Base-by-base conservation (phyloP, 2,329 filamentous ascomycete species). In the Nemania serpens region DNA sequence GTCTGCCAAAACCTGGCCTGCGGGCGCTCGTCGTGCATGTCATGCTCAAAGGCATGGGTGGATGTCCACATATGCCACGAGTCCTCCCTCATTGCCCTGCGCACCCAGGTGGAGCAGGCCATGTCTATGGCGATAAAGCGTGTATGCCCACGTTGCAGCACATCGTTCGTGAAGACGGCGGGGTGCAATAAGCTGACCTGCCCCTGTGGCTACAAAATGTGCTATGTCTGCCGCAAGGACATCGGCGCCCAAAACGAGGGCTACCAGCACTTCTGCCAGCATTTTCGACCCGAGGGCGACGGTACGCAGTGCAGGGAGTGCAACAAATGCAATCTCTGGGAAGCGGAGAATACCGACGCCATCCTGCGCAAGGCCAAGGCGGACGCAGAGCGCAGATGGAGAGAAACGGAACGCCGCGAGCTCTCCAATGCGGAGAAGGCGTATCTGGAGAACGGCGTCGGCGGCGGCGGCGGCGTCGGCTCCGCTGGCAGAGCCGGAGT, bases 161-260 rank as follows among this genome's bases (percentile, higher is more conserved):
- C 93, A 10, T 91, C 89, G 15, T 98, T 98, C 74, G 91, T 99
- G 77, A 98, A 98, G 75, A 89, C 88, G 6, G 88, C 89, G 25
- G 95, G 95, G 70, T 99, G 95, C 83, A 99, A 99, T 81, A 98
- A 98, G 78, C 83, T 99, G 42, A 94, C 92, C 5, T 98, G 95
- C 73, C 88, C 93, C 15, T 99, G 95, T 76, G 95, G 95, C 9
- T 98, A 98, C 77, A 90, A 91, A 69, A 98, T 98, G 94, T 99
- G 95, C 75, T 99, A 99, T 72, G 87, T 98, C 48, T 99, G 95
- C 75, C 91, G 95, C 42, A 89, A 89, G 68, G 88, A 91, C 70
- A 86, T 89, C 48, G 79, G 81, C 58, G 79, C 84, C 51, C 63
- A 68, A 37, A 76, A 76, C 49, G 89, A 93, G 73, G 93, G 94